phyloP scores from a whole-genome alignment of 495 filamentous ascomycete species.

The Podospora appendiculata region DNA sequence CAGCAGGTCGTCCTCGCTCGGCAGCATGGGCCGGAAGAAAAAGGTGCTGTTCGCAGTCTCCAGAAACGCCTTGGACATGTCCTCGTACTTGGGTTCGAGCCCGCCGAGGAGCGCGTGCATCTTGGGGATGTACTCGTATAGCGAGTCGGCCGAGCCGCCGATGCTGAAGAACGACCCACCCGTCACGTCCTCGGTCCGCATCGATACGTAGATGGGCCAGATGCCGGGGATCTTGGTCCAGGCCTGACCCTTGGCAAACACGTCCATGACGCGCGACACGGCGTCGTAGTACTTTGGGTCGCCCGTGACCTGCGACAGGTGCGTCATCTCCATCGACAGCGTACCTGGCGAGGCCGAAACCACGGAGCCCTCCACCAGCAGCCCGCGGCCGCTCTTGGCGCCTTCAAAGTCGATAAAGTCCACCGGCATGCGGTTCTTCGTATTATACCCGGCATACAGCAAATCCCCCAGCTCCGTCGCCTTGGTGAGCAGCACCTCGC shows the following conservation, averaged over 20 bases:
- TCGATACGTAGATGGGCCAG: conserved; percentile 74
- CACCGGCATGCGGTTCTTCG: conserved; percentile 79
- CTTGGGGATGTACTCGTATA: conserved; percentile 87
- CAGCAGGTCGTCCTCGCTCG: conserved; percentile 58
- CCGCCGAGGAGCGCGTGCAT: conserved; percentile 67
- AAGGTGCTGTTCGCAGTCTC: conserved; percentile 59
- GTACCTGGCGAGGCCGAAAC: conserved; percentile 37
- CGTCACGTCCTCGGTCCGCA: conserved; percentile 28
- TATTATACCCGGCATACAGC: conserved; percentile 80
- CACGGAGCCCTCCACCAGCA: conserved; percentile 22
- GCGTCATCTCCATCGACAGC: conserved; percentile 78
- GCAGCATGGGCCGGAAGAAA: conserved; percentile 73
- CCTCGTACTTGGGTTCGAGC: conserved; percentile 59
- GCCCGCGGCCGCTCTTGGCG: conserved; percentile 28
- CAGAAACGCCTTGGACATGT: conserved; percentile 65
- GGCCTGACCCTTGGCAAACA: conserved; percentile 62
- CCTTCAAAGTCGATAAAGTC: conserved; percentile 47
- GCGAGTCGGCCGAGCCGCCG: conserved; percentile 70
- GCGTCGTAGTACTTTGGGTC: conserved; percentile 89
- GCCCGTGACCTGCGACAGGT: conserved; percentile 77
- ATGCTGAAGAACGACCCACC: conserved; percentile 51
- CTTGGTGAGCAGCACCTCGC: conserved; percentile 65
- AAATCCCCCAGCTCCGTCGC: conserved; percentile 78
- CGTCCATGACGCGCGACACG: conserved; percentile 69
- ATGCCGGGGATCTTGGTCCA: conserved; percentile 67